These are phyloP conservation scores for Talaromyces trachyspermus DNA, from an alignment of 495 filamentous ascomycete genomes.

Conservation along the genomic window DNA sequence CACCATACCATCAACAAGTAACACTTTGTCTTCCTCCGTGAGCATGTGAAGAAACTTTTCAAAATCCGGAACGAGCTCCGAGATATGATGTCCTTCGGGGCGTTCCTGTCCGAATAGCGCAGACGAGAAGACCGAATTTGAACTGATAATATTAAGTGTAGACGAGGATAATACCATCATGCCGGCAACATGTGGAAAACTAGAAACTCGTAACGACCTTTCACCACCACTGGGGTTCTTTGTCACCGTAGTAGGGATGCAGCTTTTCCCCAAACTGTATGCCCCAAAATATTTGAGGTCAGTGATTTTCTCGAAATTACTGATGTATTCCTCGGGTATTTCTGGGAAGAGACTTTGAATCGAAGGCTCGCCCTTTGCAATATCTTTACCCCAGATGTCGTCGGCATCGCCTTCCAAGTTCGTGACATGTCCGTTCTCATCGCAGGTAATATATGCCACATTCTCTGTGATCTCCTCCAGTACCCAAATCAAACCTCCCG, in stretches of 20 bases:
- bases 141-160: constrained; percentile 73
- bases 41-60: constrained; percentile 73
- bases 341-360: constrained; percentile 70
- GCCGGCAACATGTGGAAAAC: constrained; percentile 93
- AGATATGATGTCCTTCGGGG: constrained; percentile 72
- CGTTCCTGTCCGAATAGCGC: constrained; percentile 83
- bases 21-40: constrained; percentile 76
- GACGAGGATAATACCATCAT: constrained; percentile 82
- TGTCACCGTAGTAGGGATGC: constrained; percentile 70
- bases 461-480: constrained; percentile 97
- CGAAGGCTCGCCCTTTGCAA: constrained; percentile 57
- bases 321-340: constrained; percentile 66
- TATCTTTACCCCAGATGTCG: constrained; percentile 72
- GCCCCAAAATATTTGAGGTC: constrained; percentile 75
- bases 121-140: constrained; percentile 88
- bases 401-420: constrained; percentile 60
- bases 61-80: constrained; percentile 77
- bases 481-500: constrained; percentile 93
- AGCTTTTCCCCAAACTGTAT: constrained; percentile 60
- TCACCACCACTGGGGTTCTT: constrained; percentile 58
- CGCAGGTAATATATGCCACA: constrained; percentile 63
- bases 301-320: constrained; percentile 55
- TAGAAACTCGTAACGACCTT: constrained; percentile 70
- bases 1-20: constrained; percentile 86
- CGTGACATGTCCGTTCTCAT: constrained; percentile 63